phyloP scores from a whole-genome alignment of 2,329 filamentous ascomycete species.

The Apiospora rasikravindrae region DNA sequence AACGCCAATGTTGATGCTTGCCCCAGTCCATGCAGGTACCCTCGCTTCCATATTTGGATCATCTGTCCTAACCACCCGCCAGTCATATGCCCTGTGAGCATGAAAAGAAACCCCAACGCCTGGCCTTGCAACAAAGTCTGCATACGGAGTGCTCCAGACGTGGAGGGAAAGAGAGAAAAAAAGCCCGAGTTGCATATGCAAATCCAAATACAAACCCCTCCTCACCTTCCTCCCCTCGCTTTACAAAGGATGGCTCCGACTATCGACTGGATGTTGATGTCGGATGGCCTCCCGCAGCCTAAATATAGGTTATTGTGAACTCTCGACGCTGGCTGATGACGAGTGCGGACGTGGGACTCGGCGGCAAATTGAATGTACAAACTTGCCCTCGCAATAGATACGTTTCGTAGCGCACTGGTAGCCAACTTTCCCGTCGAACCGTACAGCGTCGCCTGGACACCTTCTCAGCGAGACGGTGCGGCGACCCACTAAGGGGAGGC shows the following conservation, averaged over 20 bases:
- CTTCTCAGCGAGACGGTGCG: not conserved
- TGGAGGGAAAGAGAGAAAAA: not conserved
- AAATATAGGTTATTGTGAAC: not conserved
- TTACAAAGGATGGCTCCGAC: not conserved
- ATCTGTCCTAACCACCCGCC: not conserved
- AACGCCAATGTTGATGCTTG: constrained; percentile 8
- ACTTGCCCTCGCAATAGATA: not conserved
- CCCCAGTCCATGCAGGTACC: constrained; percentile 15
- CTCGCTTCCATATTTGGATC: constrained; percentile 9
- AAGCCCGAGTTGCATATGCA: not conserved
- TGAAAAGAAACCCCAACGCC: constrained; percentile 1
- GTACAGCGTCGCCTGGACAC: not conserved
- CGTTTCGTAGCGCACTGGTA: not conserved
- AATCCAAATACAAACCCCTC: not conserved
- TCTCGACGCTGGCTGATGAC: not conserved
- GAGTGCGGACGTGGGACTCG: not conserved
- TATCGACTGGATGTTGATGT: not conserved
- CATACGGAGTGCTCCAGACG: not conserved
- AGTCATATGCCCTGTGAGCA: not conserved
- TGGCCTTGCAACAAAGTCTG: not conserved
- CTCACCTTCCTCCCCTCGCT: not conserved
- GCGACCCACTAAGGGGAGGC: not conserved
- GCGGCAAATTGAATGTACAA: not conserved
- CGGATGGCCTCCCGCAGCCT: not conserved
- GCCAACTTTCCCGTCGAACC: not conserved